phyloP scores from a whole-genome alignment of 495 filamentous ascomycete species.

The Cryomyces antarcticus region DNA sequence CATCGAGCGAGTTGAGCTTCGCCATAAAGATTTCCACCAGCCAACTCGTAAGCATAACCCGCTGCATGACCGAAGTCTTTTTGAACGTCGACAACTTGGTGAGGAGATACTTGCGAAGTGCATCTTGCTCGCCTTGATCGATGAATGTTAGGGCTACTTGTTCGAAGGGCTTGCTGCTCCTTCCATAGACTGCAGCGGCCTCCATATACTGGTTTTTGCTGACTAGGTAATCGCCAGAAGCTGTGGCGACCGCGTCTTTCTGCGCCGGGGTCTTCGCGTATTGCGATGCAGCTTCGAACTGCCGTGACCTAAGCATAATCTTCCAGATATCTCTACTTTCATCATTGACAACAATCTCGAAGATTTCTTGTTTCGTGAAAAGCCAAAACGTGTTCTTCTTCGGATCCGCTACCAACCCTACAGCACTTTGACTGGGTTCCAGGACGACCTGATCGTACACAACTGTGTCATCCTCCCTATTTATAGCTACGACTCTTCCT shows the following conservation, averaged over 20 bases:
- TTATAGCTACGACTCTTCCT: constrained; percentile 59
- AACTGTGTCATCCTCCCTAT: constrained; percentile 62
- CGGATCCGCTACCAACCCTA: constrained; percentile 68
- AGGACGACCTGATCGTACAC: constrained; percentile 74
- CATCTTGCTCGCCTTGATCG: constrained; percentile 76
- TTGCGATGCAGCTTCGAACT: constrained; percentile 69
- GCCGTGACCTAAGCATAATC: constrained; percentile 63
- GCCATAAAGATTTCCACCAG: constrained; percentile 93
- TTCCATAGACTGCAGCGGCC: constrained; percentile 76
- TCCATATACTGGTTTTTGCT: constrained; percentile 61
- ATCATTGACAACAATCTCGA: constrained; percentile 73
- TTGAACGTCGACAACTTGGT: constrained; percentile 68
- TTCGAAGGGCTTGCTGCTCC: constrained; percentile 87
- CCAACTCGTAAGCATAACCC: constrained; percentile 90
- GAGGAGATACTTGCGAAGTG: constrained; percentile 71
- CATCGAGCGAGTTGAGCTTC: constrained; percentile 84
- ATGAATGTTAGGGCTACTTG: constrained; percentile 84
- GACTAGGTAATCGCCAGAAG: constrained; percentile 72
- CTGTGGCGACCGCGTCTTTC: constrained; percentile 73
- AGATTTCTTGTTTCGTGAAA: constrained; percentile 76
- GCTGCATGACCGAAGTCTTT: constrained; percentile 72
- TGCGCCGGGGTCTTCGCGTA: constrained; percentile 55
- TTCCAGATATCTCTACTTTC: constrained; percentile 91
- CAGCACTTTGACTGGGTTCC: constrained; percentile 52
- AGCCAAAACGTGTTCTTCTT: constrained; percentile 95